A percentile compares a stretch with the other conserved stretches of the same genome.
phyloP scores from a whole-genome alignment of 371 early-diverging fungal genomes.

The Umbelopsis sp. region DNA sequence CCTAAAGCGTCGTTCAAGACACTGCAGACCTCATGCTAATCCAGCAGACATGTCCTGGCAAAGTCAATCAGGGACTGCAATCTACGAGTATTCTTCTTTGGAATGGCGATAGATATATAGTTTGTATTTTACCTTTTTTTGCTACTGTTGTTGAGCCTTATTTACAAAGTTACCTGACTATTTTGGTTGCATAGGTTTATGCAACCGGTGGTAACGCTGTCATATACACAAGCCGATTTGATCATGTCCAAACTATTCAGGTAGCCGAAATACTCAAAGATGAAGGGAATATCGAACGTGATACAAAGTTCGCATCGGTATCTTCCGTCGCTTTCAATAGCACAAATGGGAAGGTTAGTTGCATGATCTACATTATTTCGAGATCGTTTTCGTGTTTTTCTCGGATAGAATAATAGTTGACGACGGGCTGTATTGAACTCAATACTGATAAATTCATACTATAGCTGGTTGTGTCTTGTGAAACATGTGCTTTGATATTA shows the following conservation, averaged over 20 bases:
- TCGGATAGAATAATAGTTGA: background rate
- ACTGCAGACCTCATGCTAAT: constrained; percentile 49
- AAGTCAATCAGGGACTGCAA: constrained; percentile 60
- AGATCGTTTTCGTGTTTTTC: background rate
- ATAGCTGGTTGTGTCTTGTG: constrained; percentile 47
- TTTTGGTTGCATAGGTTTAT: constrained; percentile 42
- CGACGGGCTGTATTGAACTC: background rate
- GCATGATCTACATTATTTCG: too few species aligned
- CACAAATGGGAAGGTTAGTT: constrained; percentile 40
- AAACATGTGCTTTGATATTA: constrained; percentile 31
- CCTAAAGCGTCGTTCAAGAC: background rate
- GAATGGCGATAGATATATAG: constrained; percentile 56
- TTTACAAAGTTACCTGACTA: constrained; percentile 21
- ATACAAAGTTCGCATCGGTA: constrained; percentile 20
- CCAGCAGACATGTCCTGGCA: constrained; percentile 67
- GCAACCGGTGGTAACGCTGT: constrained; percentile 52
- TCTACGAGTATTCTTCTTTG: constrained; percentile 54
- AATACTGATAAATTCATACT: background rate
- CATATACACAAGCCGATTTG: constrained; percentile 49
- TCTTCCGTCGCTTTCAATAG: constrained; percentile 40
- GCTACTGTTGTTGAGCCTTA: constrained; percentile 13
- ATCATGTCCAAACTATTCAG: constrained; percentile 31
- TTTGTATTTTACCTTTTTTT: constrained; percentile 32
- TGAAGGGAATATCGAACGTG: background rate
- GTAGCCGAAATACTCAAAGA: background rate